These are phyloP conservation scores for Luvunga scandens DNA, from an alignment of 345 rosid genomes.

Conservation along the genomic window DNA sequence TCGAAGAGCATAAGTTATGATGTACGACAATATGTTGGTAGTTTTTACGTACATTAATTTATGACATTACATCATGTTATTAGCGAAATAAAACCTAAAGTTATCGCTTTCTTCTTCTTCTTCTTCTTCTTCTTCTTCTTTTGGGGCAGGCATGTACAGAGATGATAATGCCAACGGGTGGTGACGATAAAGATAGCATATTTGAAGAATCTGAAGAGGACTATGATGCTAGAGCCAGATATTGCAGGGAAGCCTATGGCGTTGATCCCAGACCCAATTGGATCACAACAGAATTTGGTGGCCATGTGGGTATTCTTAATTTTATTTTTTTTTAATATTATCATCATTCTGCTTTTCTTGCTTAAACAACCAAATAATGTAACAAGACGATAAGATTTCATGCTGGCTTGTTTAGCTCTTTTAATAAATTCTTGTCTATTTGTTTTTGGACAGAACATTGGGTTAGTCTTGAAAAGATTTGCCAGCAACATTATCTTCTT, in stretches of 20 bases:
- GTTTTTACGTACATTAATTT: no score
- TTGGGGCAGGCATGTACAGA: conserved; percentile 56
- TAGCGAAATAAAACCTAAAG: no score
- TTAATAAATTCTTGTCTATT: background rate
- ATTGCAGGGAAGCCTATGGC: conserved; percentile 5
- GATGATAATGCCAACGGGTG: conserved; percentile 49
- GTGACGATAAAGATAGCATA: conserved; percentile 43
- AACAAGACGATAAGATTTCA: background rate
- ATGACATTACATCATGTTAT: no score
- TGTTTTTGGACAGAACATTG: conserved; percentile 36
- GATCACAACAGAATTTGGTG: conserved; percentile 53
- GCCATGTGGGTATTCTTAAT: conserved; percentile 35
- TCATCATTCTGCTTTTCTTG: background rate
- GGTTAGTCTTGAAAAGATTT: conserved; percentile 44
- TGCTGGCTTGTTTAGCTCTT: background rate
- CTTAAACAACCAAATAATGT: background rate
- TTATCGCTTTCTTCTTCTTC: no score
- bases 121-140: no score
- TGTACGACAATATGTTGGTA: no score
- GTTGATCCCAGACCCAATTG: conserved; percentile 46
- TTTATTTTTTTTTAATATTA: background rate
- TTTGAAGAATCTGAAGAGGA: conserved; percentile 35
- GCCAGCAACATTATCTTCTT: conserved; percentile 68
- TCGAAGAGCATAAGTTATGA: no score
- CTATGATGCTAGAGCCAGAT: conserved; percentile 15